A percentile compares a stretch with the other conserved stretches of the same genome.
phyloP scores from a whole-genome alignment of 805 yeast genomes.

The Candida orba region DNA sequence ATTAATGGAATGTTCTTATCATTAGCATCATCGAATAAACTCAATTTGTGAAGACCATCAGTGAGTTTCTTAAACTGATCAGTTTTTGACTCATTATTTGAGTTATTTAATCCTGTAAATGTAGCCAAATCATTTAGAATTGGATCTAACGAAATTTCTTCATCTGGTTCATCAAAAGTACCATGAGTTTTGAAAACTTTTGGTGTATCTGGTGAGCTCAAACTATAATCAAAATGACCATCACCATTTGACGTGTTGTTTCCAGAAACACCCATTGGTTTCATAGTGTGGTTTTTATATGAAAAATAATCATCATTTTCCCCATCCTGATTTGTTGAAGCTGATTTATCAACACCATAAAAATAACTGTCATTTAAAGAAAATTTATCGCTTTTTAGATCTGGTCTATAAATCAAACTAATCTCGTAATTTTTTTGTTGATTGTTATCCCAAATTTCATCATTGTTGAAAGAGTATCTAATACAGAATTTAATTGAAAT shows the following conservation, averaged over 20 bases:
- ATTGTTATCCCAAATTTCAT: constrained; percentile 80
- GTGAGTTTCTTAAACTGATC: constrained; percentile 1
- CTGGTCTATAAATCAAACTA: constrained; percentile 1
- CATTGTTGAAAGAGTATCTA: constrained; percentile 28
- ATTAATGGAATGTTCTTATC: constrained; percentile 5
- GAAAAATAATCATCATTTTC: constrained; percentile 1
- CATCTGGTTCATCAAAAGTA: constrained; percentile 3
- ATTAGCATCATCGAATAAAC: constrained; percentile 2
- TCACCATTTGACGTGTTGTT: constrained; percentile 4
- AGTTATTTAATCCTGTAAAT: constrained; percentile 1
- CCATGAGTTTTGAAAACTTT: constrained; percentile 13
- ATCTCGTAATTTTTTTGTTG: constrained; percentile 49
- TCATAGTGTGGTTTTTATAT: constrained; percentile 1
- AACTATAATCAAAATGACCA: constrained; percentile 14
- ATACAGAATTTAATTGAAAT: constrained; percentile 39
- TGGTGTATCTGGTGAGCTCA: constrained; percentile 24
- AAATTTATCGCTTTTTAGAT: constrained; percentile 8
- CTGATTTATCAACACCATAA: not conserved
- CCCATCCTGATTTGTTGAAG: not conserved
- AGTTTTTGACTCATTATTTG: not conserved
- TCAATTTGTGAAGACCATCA: constrained; percentile 6
- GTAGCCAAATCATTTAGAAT: constrained; percentile 8
- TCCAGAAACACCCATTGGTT: not conserved
- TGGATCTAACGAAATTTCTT: constrained; percentile 9
- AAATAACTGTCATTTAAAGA: constrained; percentile 13